These are phyloP conservation scores for Fusarium verticillioides DNA, from an alignment of 2,329 filamentous ascomycete genomes.

Conservation along the genomic window DNA sequence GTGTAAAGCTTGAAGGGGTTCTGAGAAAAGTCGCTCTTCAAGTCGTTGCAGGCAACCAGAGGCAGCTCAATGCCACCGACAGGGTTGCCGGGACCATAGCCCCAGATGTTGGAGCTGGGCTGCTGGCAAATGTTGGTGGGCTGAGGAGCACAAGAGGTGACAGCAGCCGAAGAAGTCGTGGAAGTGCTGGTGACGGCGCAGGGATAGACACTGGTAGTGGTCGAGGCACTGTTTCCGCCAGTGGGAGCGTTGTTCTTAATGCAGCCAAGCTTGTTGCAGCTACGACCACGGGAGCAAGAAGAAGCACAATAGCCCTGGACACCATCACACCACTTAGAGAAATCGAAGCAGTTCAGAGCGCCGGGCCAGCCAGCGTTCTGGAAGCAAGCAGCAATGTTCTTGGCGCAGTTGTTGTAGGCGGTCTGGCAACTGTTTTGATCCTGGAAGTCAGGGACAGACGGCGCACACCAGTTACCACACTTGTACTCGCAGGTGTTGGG, in stretches of 20 bases:
- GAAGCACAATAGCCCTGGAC: constrained; percentile 58
- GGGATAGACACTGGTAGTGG: constrained; percentile 50
- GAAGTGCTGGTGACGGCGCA: constrained; percentile 47
- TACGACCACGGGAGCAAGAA: constrained; percentile 47
- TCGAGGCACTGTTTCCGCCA: constrained; percentile 48
- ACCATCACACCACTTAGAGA: constrained; percentile 60
- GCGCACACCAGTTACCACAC: constrained; percentile 65
- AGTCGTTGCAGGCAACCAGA: constrained; percentile 65
- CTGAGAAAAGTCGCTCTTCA: constrained; percentile 53
- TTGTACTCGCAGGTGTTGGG: constrained; percentile 64
- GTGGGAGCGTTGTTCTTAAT: constrained; percentile 55
- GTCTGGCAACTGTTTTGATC: constrained; percentile 55
- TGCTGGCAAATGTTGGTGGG: constrained; percentile 65
- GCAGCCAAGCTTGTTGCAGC: constrained; percentile 58
- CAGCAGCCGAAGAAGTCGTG: constrained; percentile 47
- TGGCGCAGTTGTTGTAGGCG: constrained; percentile 57
- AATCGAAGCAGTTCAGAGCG: constrained; percentile 62
- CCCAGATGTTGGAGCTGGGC: constrained; percentile 66
- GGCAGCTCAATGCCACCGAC: constrained; percentile 64
- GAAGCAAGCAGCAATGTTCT: constrained; percentile 64
- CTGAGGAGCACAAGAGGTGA: constrained; percentile 55
- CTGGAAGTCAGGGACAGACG: constrained; percentile 60
- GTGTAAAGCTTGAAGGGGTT: constrained; percentile 66
- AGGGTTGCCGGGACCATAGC: constrained; percentile 73
- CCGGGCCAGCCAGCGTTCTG: constrained; percentile 61